Evolutionary conservation across 257 asterid genomes (phyloP), one percentile per base, ranked within the genome.

Genomic region (Jasminum sambac): DNA sequence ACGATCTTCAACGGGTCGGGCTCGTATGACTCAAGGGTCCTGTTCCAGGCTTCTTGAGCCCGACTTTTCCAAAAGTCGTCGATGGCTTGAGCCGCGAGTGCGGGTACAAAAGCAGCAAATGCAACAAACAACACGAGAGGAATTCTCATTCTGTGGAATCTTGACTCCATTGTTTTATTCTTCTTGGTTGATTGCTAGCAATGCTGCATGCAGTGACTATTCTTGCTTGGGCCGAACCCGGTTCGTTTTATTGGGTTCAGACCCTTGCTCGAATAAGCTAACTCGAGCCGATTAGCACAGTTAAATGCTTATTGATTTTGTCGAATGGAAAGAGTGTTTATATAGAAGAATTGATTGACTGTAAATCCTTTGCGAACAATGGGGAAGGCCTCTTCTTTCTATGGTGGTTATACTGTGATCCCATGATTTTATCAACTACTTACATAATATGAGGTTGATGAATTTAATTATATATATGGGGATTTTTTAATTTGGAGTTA

Each of bases 11-110:
- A 77, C 0, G 98, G 98, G 1, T 73, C 41, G 0, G 92, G 82
- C 16, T 85, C 84, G 26, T 83, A 88, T 1, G 90, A 71, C 0
- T 63, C 67, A 19, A 84, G 81, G 0, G 92, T 81, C 5, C 79
- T 58, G 36, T 85, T 81, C 85, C 87, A 78, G 1, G 98, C 90
- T 60, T 81, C 88, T 2, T 71, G 81, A 9, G 83, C 81, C 24
- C 87, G 76, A 13, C 42, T 63, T 4, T 23, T 24, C 96, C 97
- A 87, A 0, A 42, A 74, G 1, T 80, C 90, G 12, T 90, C 96
- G 12, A 64, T 63, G 10, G 63, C 66, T 0, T 84, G 67, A 11
- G 85, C 91, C 9, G 16, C 14, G 3, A 73, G 48, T 34, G 61
- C 19, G 8, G 91, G 84, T 11, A 80, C 59, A 17, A 77, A 52